Conservation (phyloP, 1,284 basidiomycete genomes). For the Ustilago xerochloae region DNA sequence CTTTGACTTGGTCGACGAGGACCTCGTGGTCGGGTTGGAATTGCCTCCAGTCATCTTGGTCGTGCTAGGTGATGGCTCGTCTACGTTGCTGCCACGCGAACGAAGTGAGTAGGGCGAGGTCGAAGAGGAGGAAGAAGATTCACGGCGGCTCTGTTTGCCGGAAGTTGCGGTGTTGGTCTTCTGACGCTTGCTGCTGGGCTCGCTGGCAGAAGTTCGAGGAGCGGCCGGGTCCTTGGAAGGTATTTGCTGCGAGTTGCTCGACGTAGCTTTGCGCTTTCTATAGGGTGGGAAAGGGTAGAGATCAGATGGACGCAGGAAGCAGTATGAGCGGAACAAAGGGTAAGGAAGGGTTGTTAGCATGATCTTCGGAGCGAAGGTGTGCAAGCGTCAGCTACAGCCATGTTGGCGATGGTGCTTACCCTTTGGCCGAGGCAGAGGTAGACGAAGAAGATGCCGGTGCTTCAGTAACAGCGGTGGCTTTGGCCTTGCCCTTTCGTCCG, state of each 20-base stretch:
- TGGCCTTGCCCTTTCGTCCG: conserved; percentile 21
- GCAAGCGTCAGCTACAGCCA: not conserved
- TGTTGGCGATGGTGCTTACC: conserved; percentile 11
- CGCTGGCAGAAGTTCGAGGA: conserved; percentile 6
- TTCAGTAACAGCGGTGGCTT: not conserved
- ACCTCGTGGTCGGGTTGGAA: conserved; percentile 13
- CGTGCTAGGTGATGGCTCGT: conserved; percentile 3
- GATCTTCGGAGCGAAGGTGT: not conserved
- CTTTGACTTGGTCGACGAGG: conserved; percentile 20
- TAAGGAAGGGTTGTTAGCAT: not conserved
- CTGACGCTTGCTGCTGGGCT: conserved; percentile 31
- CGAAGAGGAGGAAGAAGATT: conserved; percentile 14
- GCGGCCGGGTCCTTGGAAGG: not conserved
- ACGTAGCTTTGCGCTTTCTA: conserved; percentile 33
- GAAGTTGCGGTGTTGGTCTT: conserved; percentile 18
- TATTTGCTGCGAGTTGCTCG: conserved; percentile 3
- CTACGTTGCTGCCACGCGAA: conserved; percentile 23
- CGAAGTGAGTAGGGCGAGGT: conserved; percentile 34
- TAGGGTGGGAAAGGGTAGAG: not conserved
- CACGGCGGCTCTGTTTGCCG: not conserved
- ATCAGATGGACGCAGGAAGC: not conserved
- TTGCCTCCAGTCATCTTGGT: conserved; percentile 28
- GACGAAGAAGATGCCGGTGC: conserved; percentile 1
- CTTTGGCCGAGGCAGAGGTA: conserved; percentile 21
- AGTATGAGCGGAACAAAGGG: not conserved